phyloP scores from a whole-genome alignment of 148 eudicot genomes.

The Silene latifolia region DNA sequence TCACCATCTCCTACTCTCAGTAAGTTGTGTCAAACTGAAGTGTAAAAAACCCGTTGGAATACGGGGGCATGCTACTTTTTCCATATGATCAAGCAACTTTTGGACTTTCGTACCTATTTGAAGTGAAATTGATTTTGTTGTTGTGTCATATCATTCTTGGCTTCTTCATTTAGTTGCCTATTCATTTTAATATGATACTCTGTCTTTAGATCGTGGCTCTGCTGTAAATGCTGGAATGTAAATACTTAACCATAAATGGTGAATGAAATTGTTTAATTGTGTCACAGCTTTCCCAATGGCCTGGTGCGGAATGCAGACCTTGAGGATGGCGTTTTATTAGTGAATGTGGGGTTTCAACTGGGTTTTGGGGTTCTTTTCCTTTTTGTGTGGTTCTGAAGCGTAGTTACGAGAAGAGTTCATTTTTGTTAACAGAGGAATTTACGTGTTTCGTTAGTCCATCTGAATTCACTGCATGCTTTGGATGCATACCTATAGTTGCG shows the following conservation, averaged over 20 bases:
- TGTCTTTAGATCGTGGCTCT: background rate
- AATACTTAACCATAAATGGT: conserved; percentile 23
- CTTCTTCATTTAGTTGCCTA: background rate
- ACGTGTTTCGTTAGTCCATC: conserved; percentile 6
- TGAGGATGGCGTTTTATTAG: conserved; percentile 59
- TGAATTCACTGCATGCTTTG: background rate
- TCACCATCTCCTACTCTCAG: background rate
- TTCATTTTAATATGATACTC: background rate
- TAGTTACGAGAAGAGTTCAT: conserved; percentile 13
- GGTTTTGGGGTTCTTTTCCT: conserved; percentile 34
- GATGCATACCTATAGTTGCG: background rate
- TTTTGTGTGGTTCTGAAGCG: conserved; percentile 34
- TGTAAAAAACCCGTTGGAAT: no score
- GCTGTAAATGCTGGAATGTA: conserved; percentile 7
- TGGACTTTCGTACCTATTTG: background rate
- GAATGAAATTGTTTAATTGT: conserved; percentile 57
- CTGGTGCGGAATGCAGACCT: conserved; percentile 79
- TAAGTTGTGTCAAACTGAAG: no score
- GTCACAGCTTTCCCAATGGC: conserved; percentile 69
- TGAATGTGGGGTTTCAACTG: conserved; percentile 40
- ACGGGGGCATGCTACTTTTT: no score
- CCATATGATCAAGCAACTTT: background rate
- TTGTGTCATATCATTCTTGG: background rate
- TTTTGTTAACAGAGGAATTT: conserved; percentile 12
- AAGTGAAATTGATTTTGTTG: background rate